Evolutionary conservation across 306 rosid species (phyloP).

Genomic region (Cucumis cinereus): DNA sequence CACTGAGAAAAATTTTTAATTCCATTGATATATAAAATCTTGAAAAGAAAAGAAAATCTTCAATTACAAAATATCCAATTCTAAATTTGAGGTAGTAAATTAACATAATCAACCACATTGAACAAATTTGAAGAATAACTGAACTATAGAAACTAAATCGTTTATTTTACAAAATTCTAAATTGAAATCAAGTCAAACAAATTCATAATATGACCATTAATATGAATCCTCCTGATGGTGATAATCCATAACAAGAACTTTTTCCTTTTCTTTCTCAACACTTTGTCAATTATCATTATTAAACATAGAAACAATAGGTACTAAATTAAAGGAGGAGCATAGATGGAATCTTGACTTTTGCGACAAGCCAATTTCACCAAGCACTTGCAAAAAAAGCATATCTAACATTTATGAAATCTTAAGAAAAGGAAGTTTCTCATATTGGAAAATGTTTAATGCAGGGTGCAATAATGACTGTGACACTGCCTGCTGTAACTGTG

Average conservation of each 20-base stretch:
- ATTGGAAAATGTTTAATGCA: slow-evolving; percentile 13
- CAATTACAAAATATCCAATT: too few species aligned
- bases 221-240: not conserved
- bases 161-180: too few species aligned
- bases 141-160: too few species aligned
- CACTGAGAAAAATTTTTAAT: too few species aligned
- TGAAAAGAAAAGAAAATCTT: too few species aligned
- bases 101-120: not conserved
- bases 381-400: not conserved
- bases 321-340: not conserved
- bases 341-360: not conserved
- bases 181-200: not conserved
- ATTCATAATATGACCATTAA: not conserved
- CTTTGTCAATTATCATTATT: not conserved
- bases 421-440: not conserved
- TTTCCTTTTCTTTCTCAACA: too few species aligned
- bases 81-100: not conserved
- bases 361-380: not conserved
- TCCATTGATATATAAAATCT: too few species aligned
- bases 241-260: not conserved
- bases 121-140: not conserved
- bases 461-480: slow-evolving; percentile 89
- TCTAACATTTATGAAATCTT: not conserved
- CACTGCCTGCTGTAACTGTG: slow-evolving; percentile 70
- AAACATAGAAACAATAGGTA: not conserved